Percentiles rank a stretch among this genome's conserved stretches.
Conservation (phyloP, 225 moss, liverwort and hornwort species). For the Lunularia cruciata region DNA sequence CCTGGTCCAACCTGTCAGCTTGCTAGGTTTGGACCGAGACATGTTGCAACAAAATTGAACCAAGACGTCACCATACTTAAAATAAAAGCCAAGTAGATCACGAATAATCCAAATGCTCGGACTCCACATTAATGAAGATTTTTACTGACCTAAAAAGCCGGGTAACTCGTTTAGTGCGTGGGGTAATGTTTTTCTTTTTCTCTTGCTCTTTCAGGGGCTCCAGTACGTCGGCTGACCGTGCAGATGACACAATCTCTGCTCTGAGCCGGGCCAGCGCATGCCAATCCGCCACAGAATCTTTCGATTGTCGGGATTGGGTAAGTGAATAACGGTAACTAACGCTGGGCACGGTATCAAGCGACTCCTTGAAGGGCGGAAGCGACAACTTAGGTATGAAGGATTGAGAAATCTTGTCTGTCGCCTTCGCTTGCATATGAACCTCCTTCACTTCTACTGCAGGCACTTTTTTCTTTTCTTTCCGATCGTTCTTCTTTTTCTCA, state of each 20-base stretch:
- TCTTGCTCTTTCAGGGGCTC: neutral
- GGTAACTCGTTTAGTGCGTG: neutral
- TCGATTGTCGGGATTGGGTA: conserved; percentile 6
- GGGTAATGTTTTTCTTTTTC: neutral
- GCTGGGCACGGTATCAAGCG: neutral
- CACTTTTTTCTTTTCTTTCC: neutral
- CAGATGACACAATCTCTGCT: conserved; percentile 5
- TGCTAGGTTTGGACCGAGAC: neutral
- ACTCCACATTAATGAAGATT: too few relatives aligned
- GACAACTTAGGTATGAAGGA: neutral
- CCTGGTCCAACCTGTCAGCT: neutral
- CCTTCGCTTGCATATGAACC: neutral
- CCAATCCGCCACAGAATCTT: conserved; percentile 24
- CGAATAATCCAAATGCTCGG: too few relatives aligned
- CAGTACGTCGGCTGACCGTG: neutral
- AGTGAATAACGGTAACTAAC: conserved; percentile 27
- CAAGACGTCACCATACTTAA: too few relatives aligned
- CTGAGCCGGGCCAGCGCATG: conserved; percentile 13
- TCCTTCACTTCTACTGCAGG: neutral
- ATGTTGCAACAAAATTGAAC: too few relatives aligned
- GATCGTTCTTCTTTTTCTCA: neutral
- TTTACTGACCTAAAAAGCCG: conserved; percentile 21
- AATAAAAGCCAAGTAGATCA: too few relatives aligned
- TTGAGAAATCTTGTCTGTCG: neutral
- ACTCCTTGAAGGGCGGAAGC: neutral